Conservation (phyloP, 2,329 filamentous ascomycete species). For the Diaporthe velutina region DNA sequence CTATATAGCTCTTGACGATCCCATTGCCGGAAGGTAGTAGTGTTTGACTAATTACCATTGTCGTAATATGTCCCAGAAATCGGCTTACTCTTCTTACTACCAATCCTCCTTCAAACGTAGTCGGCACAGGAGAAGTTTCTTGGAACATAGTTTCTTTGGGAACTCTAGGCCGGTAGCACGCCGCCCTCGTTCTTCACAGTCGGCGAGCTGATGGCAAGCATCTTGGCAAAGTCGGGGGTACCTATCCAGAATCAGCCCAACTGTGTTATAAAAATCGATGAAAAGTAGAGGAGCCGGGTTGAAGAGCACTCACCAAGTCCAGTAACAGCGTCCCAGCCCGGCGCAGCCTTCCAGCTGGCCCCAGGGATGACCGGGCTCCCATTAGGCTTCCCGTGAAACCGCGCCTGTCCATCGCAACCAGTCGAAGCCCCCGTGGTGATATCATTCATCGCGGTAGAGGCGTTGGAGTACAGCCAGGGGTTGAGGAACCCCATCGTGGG, state of each 20-base stretch:
- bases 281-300: neutral
- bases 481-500: conserved; percentile 61
- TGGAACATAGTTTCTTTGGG: neutral
- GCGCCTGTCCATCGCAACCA: conserved; percentile 36
- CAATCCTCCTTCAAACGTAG: neutral
- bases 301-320: conserved; percentile 32
- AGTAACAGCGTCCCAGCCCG: conserved; percentile 41
- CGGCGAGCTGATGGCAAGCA: conserved; percentile 19
- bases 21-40: too few species aligned
- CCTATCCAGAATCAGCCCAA: neutral
- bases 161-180: neutral
- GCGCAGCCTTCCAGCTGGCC: conserved; percentile 36
- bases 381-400: conserved; percentile 20
- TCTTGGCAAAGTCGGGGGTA: neutral
- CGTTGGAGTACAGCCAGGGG: conserved; percentile 57
- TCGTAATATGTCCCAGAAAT: too few species aligned
- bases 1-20: too few species aligned
- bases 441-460: conserved; percentile 48
- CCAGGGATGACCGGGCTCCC: conserved; percentile 34
- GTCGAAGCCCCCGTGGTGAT: conserved; percentile 48
- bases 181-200: conserved; percentile 10
- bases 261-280: accelerated
- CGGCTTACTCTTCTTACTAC: too few species aligned
- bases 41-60: too few species aligned
- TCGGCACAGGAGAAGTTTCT: neutral